Conservation (phyloP, 768 basidiomycete genomes). For the Chalciporus piperatus region DNA sequence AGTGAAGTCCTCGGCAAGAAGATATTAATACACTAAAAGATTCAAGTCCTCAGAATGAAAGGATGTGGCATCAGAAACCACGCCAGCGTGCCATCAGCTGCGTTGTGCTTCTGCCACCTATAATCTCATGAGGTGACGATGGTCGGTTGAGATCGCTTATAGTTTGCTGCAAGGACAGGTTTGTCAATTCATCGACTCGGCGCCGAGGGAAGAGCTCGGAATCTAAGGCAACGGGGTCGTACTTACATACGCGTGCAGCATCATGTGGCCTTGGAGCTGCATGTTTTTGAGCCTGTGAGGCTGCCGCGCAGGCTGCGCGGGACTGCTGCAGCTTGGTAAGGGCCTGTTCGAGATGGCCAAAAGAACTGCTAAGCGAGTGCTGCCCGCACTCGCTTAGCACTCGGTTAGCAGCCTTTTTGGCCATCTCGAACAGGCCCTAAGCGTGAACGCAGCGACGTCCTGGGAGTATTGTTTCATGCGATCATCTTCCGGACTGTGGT, state of each 20-base stretch:
- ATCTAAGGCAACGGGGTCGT: not conserved
- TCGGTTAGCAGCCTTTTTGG: too few relatives aligned
- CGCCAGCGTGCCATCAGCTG: not conserved
- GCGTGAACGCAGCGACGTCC: constrained; percentile 47
- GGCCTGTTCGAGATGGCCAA: too few relatives aligned
- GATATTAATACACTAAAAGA: not conserved
- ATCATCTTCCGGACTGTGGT: constrained; percentile 19
- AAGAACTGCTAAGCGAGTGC: too few relatives aligned
- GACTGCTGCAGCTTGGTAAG: constrained; percentile 37
- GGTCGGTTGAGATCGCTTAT: not conserved
- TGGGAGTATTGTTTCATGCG: constrained; percentile 42
- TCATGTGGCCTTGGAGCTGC: not conserved
- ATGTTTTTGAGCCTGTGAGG: not conserved
- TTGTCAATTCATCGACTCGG: not conserved
- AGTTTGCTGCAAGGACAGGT: not conserved
- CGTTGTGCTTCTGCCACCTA: not conserved
- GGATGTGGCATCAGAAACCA: not conserved
- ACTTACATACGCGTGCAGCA: not conserved
- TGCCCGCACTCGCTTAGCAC: too few relatives aligned
- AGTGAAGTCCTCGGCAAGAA: not conserved
- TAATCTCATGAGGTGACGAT: not conserved
- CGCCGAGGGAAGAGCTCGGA: not conserved
- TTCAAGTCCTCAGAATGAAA: not conserved
- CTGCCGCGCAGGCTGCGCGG: not conserved
- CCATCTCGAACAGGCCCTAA: too few relatives aligned